These are phyloP conservation scores for Globisporangium alternatum DNA, from an alignment of 352 stramenopile genomes.

Conservation along the genomic window DNA sequence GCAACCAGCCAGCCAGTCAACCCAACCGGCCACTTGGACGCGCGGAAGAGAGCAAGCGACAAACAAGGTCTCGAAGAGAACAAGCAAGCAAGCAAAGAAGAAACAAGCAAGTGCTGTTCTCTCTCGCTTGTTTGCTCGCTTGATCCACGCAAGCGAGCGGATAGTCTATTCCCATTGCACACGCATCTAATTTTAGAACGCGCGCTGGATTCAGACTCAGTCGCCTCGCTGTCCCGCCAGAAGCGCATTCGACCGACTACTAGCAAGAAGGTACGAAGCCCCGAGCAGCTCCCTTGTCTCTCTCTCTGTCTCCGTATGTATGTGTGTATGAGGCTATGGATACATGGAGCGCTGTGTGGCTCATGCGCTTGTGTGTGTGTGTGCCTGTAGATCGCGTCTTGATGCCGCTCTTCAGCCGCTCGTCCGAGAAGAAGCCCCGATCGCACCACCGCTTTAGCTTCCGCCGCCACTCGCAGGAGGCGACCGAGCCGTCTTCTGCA, in stretches of 20 bases:
- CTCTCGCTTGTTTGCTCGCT: not conserved
- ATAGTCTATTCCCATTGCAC: conserved; percentile 7
- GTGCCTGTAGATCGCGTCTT: not conserved
- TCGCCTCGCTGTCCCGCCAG: not conserved
- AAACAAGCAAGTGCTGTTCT: not conserved
- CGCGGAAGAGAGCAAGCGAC: conserved; percentile 6
- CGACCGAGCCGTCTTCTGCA: not conserved
- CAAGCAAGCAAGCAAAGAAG: conserved; percentile 1
- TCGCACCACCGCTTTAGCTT: conserved; percentile 59
- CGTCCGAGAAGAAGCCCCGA: conserved; percentile 48
- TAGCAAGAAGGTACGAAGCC: not conserved
- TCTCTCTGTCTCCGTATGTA: not conserved
- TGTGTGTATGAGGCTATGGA: not conserved
- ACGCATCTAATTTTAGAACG: not conserved
- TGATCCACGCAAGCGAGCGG: not conserved
- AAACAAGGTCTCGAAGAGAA: not conserved
- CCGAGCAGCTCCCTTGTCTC: not conserved
- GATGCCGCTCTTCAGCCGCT: conserved; percentile 70
- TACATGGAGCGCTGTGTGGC: not conserved
- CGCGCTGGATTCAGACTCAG: not conserved
- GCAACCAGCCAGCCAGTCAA: not conserved
- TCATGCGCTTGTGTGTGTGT: not conserved
- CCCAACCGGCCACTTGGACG: not conserved
- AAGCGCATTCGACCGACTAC: conserved; percentile 2
- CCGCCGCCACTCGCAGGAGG: conserved; percentile 52